phyloP scores from a whole-genome alignment of 1,284 basidiomycete species.

The Sparassis latifolia region DNA sequence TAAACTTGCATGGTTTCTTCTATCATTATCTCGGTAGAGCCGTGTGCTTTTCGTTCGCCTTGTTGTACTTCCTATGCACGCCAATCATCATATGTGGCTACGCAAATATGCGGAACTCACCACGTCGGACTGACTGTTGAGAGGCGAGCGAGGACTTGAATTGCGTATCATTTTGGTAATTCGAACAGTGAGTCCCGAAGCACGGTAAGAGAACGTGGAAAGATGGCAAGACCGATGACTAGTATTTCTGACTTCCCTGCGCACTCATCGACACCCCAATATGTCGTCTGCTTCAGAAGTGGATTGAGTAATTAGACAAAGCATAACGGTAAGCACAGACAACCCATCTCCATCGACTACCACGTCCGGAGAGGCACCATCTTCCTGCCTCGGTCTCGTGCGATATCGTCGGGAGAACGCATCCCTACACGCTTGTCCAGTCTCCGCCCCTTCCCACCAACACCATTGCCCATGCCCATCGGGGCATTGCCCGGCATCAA shows the following conservation, averaged over 20 bases:
- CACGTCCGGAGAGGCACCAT: not conserved
- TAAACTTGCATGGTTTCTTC: slow-evolving; percentile 10
- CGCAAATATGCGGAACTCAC: slow-evolving; percentile 8
- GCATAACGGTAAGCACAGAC: too few relatives aligned
- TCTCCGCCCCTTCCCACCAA: slow-evolving; percentile 64
- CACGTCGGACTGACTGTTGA: too few relatives aligned
- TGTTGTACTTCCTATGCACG: slow-evolving; percentile 9
- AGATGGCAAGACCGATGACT: too few relatives aligned
- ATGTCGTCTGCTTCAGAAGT: too few relatives aligned
- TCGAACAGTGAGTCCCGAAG: too few relatives aligned
- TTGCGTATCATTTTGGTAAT: too few relatives aligned
- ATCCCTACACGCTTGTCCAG: slow-evolving; percentile 65
- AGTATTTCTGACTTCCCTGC: too few relatives aligned
- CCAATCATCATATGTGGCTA: slow-evolving; percentile 10
- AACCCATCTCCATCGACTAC: too few relatives aligned
- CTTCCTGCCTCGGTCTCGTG: slow-evolving; percentile 62
- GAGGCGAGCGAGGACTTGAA: too few relatives aligned
- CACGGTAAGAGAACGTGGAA: too few relatives aligned
- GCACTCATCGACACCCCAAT: too few relatives aligned
- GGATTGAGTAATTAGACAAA: too few relatives aligned
- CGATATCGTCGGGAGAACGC: slow-evolving; percentile 55
- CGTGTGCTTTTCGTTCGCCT: slow-evolving; percentile 17
- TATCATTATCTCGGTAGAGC: slow-evolving; percentile 31
- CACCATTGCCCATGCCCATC: slow-evolving; percentile 69
- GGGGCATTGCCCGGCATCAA: slow-evolving; percentile 70